Evolutionary conservation across 331 rosid species (phyloP), one percentile per base, ranked within the genome.

Genomic region (Quercus lobata): DNA sequence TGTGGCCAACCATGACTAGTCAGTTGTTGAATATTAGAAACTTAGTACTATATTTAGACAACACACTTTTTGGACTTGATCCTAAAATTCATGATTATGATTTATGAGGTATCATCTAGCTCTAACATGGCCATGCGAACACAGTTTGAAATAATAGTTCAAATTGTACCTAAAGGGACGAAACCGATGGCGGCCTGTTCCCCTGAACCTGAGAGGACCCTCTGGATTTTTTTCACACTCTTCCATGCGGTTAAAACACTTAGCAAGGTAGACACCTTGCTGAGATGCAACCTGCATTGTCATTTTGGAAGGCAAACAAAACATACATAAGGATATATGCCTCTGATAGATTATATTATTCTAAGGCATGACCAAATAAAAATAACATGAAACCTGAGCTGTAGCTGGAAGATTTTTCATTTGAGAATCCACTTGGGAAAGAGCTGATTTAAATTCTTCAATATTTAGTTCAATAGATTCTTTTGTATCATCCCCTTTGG

Each of bases 341-440:
- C 37, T 49, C 30, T 27, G 7, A 60, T 37, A 76, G 60, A 66
- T 41, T 41, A 41, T 66, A 37, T 21, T 9, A 14, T 6, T 69
- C 18, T 9, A 53, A 60, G 44, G 69, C 53, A 70, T 70, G 27
- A 2, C 41, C 12, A 75, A 78, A 74, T 68, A 61, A n/a, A 57
- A 65, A 49, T 3, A 35, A 24, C 73, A 34, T 57, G 44, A 71
- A 71, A 95, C 99, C 99, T 96, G 99, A 7, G 93, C 99, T 3
- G 99, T 96, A 71, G 99, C 99, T 27, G 99, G 98, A 79, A 96
- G 97, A 74, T 84, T 78, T 85, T 95, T 96, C 99, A 93, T 93
- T 81, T 90, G 92, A 74, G 97, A 96, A 82, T 96, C 99, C 83
- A 96, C 99, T 54, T 90, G 85, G 68, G 99, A 93, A 83, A 96